phyloP scores from a whole-genome alignment of 2,329 filamentous ascomycete species.

The Xylaria sp. region DNA sequence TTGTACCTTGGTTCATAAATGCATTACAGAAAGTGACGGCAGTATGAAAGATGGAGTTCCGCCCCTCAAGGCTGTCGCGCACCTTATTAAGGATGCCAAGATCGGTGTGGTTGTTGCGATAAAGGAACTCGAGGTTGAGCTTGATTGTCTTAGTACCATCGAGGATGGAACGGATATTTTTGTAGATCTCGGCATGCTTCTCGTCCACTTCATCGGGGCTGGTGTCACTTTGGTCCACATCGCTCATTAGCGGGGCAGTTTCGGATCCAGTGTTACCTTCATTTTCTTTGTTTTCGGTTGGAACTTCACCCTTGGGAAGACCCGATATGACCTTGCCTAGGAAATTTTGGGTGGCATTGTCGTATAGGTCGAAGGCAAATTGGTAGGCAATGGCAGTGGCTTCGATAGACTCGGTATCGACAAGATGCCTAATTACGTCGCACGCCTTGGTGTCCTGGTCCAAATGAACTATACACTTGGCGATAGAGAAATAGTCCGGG shows the following conservation, averaged over 20 bases:
- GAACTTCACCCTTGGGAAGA: constrained; percentile 68
- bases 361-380: constrained; percentile 97
- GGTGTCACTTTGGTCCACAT: constrained; percentile 62
- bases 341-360: constrained; percentile 98
- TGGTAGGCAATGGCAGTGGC: constrained; percentile 92
- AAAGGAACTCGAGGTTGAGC: constrained; percentile 95
- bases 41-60: constrained; percentile 98
- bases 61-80: constrained; percentile 91
- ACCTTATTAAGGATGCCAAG: constrained; percentile 94
- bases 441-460: constrained; percentile 92
- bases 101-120: constrained; percentile 94
- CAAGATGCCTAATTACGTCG: constrained; percentile 82
- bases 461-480: constrained; percentile 96
- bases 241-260: constrained; percentile 59
- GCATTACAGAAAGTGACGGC: constrained; percentile 97
- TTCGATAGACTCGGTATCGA: constrained; percentile 79
- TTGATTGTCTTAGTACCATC: constrained; percentile 94
- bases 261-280: constrained; percentile 61
- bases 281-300: constrained; percentile 57
- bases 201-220: constrained; percentile 61
- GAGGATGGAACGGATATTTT: constrained; percentile 74
- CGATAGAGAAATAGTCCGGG: constrained; percentile 97
- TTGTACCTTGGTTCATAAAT: constrained; percentile 99
- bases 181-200: constrained; percentile 66
- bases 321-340: constrained; percentile 87